Evolutionary conservation across 768 basidiomycete genomes (phyloP).

Genomic region (Pulveroboletus sp.): DNA sequence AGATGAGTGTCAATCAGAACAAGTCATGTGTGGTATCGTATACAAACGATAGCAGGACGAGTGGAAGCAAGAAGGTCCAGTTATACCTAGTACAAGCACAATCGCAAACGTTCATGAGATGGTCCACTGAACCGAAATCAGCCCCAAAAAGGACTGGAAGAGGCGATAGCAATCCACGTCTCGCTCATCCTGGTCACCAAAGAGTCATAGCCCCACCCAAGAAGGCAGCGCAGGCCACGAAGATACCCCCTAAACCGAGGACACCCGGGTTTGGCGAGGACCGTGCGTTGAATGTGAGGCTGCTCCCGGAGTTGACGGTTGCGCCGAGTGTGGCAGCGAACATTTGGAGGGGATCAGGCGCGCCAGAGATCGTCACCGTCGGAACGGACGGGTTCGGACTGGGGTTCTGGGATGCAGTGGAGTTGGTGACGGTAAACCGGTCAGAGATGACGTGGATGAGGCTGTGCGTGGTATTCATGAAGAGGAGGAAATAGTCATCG

Average conservation of each 20-base stretch:
- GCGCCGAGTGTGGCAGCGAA: constrained; percentile 28
- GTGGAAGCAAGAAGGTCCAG: too few relatives aligned
- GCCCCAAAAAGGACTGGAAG: too few relatives aligned
- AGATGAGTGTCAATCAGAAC: too few relatives aligned
- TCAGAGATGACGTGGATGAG: constrained; percentile 58
- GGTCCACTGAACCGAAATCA: too few relatives aligned
- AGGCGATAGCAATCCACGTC: too few relatives aligned
- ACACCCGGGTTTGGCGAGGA: constrained; percentile 1
- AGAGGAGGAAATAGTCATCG: constrained; percentile 77
- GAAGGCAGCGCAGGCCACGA: constrained; percentile 17
- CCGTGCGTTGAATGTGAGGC: background rate
- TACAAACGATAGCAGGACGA: too few relatives aligned
- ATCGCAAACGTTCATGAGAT: too few relatives aligned
- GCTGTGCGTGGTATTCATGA: constrained; percentile 71
- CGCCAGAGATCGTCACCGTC: constrained; percentile 66
- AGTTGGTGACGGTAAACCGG: constrained; percentile 56
- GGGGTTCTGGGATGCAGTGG: constrained; percentile 31
- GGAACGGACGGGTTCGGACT: constrained; percentile 43
- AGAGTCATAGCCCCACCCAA: constrained; percentile 24
- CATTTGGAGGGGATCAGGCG: constrained; percentile 50
- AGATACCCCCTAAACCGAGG: constrained; percentile 14
- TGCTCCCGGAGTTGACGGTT: constrained; percentile 6
- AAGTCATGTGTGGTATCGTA: too few relatives aligned
- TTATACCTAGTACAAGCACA: too few relatives aligned
- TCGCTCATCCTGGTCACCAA: constrained; percentile 10